A percentile compares a stretch with the other conserved stretches of the same genome.
Evolutionary conservation across 768 basidiomycete genomes (phyloP).

Genomic region (Trametopsis cervina): DNA sequence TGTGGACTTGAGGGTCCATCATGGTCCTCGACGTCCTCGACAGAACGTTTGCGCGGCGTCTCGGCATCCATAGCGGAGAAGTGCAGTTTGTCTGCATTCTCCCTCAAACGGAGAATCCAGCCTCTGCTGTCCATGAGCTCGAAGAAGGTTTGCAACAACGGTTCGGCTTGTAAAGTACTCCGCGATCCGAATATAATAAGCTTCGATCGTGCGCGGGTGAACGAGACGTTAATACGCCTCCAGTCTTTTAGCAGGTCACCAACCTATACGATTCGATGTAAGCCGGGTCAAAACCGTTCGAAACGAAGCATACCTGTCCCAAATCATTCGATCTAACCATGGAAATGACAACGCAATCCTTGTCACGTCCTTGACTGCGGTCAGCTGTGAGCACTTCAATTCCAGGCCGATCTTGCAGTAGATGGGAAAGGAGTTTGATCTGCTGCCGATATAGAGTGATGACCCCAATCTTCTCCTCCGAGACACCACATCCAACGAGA

Average conservation of each 20-base stretch:
- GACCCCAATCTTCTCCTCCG: slow-evolving; percentile 69
- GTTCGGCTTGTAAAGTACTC: slow-evolving; percentile 56
- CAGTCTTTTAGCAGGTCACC: slow-evolving; percentile 94
- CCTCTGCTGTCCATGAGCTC: slow-evolving; percentile 58
- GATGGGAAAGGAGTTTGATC: slow-evolving; percentile 76
- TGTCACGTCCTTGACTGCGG: slow-evolving; percentile 90
- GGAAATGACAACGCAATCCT: slow-evolving; percentile 90
- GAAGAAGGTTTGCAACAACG: slow-evolving; percentile 71
- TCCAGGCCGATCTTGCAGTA: slow-evolving; percentile 45
- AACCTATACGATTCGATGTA: slow-evolving; percentile 43
- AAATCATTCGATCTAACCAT: slow-evolving; percentile 84
- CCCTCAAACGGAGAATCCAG: slow-evolving; percentile 65
- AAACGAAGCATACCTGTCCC: slow-evolving; percentile 48
- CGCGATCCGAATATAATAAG: slow-evolving; percentile 87
- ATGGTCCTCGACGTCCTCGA: slow-evolving; percentile 13
- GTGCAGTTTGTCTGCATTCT: slow-evolving; percentile 50
- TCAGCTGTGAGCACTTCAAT: slow-evolving; percentile 91
- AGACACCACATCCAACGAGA: slow-evolving; percentile 57
- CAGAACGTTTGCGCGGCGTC: slow-evolving; percentile 23
- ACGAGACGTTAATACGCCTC: slow-evolving; percentile 94
- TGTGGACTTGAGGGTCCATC: slow-evolving; percentile 10
- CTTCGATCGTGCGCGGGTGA: slow-evolving; percentile 89
- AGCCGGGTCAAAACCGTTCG: background rate
- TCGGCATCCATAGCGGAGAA: slow-evolving; percentile 4
- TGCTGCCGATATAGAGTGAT: slow-evolving; percentile 95